Conservation (phyloP, 768 basidiomycete genomes). For the Pisolithus microcarpus region DNA sequence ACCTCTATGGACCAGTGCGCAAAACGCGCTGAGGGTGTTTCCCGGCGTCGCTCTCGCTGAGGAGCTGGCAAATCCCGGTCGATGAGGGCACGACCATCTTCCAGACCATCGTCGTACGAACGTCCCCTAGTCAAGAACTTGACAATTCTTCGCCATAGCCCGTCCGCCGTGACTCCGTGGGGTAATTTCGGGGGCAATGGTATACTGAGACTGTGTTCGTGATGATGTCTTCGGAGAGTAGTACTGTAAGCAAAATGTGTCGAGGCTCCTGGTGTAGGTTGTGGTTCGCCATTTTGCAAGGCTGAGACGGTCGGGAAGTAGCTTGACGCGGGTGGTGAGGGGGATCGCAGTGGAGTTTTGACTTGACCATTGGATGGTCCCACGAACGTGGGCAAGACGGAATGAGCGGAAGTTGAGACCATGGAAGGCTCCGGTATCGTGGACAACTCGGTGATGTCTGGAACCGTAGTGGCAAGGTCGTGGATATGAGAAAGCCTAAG, state of each 20-base stretch:
- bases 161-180: slow-evolving; percentile 38
- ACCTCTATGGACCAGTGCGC: slow-evolving; percentile 64
- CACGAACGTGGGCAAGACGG: slow-evolving; percentile 1
- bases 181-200: slow-evolving; percentile 38
- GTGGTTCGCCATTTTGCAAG: slow-evolving; percentile 41
- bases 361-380: slow-evolving; percentile 4
- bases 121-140: slow-evolving; percentile 28
- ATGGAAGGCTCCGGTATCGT: slow-evolving; percentile 9
- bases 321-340: slow-evolving; percentile 73
- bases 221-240: slow-evolving; percentile 61
- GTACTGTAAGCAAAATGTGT: slow-evolving; percentile 81
- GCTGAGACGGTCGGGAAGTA: slow-evolving; percentile 62
- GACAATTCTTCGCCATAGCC: slow-evolving; percentile 37
- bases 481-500: slow-evolving; percentile 8
- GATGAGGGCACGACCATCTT: slow-evolving; percentile 30
- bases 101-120: slow-evolving; percentile 21
- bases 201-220: slow-evolving; percentile 40
- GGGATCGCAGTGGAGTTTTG: slow-evolving; percentile 21
- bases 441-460: slow-evolving; percentile 13
- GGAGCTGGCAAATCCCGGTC: slow-evolving; percentile 10
- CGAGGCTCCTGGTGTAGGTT: slow-evolving; percentile 57
- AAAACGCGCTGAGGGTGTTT: slow-evolving; percentile 62
- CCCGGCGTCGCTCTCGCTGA: slow-evolving; percentile 27
- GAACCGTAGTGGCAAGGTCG: slow-evolving; percentile 3
- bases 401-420: too few species aligned